A percentile compares a stretch with the other conserved stretches of the same genome.
phyloP scores from a whole-genome alignment of 140 eudicot genomes.

The Stevia rebaudiana region DNA sequence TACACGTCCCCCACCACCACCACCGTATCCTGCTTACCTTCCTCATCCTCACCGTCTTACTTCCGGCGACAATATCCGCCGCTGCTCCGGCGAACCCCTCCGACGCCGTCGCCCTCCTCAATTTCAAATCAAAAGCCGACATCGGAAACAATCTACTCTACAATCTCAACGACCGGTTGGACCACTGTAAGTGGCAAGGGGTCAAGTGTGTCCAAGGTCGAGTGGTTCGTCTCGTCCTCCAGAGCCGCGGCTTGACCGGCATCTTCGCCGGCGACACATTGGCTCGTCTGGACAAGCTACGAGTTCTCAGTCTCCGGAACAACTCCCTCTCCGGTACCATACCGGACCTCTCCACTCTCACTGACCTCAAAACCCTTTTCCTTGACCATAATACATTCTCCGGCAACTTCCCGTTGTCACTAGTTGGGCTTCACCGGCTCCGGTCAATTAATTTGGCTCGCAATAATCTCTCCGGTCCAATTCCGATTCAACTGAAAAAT shows the following conservation, averaged over 20 bases:
- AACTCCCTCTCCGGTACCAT: constrained; percentile 77
- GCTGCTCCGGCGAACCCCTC: constrained; percentile 32
- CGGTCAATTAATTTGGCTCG: constrained; percentile 45
- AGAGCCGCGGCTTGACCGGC: constrained; percentile 44
- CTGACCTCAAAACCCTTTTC: constrained; percentile 61
- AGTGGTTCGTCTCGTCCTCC: constrained; percentile 60
- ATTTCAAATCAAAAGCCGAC: constrained; percentile 71
- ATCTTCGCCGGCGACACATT: constrained; percentile 44
- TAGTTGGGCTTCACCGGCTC: constrained; percentile 45
- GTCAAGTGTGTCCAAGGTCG: constrained; percentile 80
- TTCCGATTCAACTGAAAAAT: constrained; percentile 37
- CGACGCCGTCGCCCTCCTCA: constrained; percentile 74
- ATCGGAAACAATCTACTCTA: constrained; percentile 59
- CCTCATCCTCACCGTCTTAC: constrained; percentile 17
- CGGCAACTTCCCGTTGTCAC: constrained; percentile 45
- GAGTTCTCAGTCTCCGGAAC: constrained; percentile 63
- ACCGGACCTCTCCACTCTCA: constrained; percentile 59
- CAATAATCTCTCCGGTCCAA: constrained; percentile 49
- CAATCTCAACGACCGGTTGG: constrained; percentile 61
- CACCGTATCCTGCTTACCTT: constrained; percentile 5
- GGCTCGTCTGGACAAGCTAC: constrained; percentile 73
- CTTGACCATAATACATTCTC: constrained; percentile 68
- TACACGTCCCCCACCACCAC: constrained; percentile 9
- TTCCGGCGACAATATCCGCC: constrained; percentile 27
- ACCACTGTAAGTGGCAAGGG: constrained; percentile 81